A percentile compares a stretch with the other conserved stretches of the same genome.
These are phyloP conservation scores for Pelargonium nanum DNA, from an alignment of 345 rosid species.

Conservation along the genomic window DNA sequence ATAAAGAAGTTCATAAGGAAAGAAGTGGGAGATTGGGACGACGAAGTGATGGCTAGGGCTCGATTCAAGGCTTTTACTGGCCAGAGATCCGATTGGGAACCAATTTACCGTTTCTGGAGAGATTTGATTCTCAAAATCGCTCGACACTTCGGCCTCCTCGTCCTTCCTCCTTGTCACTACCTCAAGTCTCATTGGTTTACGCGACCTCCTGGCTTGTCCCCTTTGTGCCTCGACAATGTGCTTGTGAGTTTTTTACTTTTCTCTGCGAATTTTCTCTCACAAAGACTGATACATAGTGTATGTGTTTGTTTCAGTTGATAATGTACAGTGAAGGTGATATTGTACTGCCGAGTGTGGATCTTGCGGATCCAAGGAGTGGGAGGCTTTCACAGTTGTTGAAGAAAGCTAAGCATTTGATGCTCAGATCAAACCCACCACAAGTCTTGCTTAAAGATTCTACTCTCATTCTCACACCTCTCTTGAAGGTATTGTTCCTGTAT, in stretches of 20 bases:
- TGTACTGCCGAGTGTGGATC: slow-evolving; percentile 26
- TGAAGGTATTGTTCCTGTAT: slow-evolving; percentile 34
- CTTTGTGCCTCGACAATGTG: slow-evolving; percentile 73
- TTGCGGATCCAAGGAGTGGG: slow-evolving; percentile 44
- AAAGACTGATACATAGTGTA: background rate
- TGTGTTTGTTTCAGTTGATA: slow-evolving; percentile 32
- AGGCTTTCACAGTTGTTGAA: slow-evolving; percentile 42
- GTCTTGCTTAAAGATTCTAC: slow-evolving; percentile 28
- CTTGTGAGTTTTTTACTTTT: slow-evolving; percentile 37
- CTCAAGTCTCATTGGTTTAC: background rate
- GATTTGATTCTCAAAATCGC: slow-evolving; percentile 54
- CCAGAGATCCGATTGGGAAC: slow-evolving; percentile 85
- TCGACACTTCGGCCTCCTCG: slow-evolving; percentile 39
- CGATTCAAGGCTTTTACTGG: slow-evolving; percentile 89
- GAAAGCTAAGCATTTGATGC: slow-evolving; percentile 42
- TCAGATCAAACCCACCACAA: slow-evolving; percentile 30
- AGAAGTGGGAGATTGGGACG: slow-evolving; percentile 82
- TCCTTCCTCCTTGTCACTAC: slow-evolving; percentile 58
- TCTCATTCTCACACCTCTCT: slow-evolving; percentile 33
- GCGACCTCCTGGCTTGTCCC: slow-evolving; percentile 39
- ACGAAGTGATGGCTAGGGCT: slow-evolving; percentile 54
- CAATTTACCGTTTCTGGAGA: slow-evolving; percentile 62
- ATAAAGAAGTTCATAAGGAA: slow-evolving; percentile 39
- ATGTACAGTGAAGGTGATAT: slow-evolving; percentile 83
- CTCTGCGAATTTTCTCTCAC: background rate